Evolutionary conservation across 768 basidiomycete species (phyloP), one percentile per base, ranked within the genome.

Genomic region (Lentinula edodes): DNA sequence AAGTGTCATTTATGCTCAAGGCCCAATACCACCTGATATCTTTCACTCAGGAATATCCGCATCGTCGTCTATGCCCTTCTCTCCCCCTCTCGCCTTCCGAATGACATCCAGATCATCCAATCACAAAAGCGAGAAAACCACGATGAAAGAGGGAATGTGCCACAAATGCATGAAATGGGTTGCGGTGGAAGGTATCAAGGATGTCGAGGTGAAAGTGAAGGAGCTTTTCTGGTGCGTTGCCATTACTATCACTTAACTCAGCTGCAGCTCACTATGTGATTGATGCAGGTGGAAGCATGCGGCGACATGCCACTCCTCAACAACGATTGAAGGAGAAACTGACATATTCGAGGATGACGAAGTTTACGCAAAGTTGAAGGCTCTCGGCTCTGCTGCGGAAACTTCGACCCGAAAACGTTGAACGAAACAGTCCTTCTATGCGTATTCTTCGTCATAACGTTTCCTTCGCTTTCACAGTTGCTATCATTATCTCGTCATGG

Each of bases 121-220:
- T 1, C 80, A 78, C 8, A 89, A 87, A 69, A 78, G 81, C 50
- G 89, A 93, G 68, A 84, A 85, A 61, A 62, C 72, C 0, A 66
- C 74, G 32, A 78, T 92, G 62, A 76, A 82, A 48, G 83, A 93
- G 66, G 92, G 90, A 2, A 84, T 81, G 66, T 94, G 92, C 66
- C 91, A 93, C 75, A 84, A 83, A 66, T 94, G 92, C 72, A 67
- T 71, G 23, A 83, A 81, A 64, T 94, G 91, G 91, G 74, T 91
- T 18, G 71, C 80, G 0, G 74, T 93, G 5, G 86, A 93, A 68
- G 88, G 90, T 7, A 72, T 89, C 60, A 93, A 92, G 73, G 81
- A 85, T 65, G 79, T 89, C 56, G 85, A 89, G 52, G 81, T 83
- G 60, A 91, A 92, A 81, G 90, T 90, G 36, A 84, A 83, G 65